These are phyloP conservation scores for Dentipellis sp. DNA, from an alignment of 768 basidiomycete species.

Conservation along the genomic window DNA sequence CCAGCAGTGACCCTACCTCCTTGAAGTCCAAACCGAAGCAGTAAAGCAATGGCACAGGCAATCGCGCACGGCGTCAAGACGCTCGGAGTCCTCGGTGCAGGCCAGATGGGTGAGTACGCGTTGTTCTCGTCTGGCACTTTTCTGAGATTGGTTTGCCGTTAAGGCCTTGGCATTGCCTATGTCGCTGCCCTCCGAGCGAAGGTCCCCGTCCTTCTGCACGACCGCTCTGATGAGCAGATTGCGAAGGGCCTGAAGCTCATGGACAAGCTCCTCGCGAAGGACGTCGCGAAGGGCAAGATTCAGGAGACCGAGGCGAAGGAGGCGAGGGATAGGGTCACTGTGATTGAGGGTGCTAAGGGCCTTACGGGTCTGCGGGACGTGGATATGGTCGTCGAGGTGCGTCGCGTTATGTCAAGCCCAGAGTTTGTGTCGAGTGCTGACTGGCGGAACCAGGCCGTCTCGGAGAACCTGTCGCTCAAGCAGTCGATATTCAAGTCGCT, in stretches of 20 bases:
- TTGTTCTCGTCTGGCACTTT: neutral
- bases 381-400: slow-evolving; percentile 86
- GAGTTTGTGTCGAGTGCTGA: neutral
- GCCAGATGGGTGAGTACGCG: slow-evolving; percentile 53
- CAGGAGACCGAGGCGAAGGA: slow-evolving; percentile 62
- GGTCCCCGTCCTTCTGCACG: slow-evolving; percentile 79
- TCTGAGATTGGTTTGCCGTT: neutral
- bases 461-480: slow-evolving; percentile 77
- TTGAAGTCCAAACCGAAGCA: neutral
- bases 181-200: slow-evolving; percentile 81
- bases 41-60: slow-evolving; percentile 12
- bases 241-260: slow-evolving; percentile 62
- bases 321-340: slow-evolving; percentile 53
- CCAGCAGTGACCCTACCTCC: too few species aligned
- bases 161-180: slow-evolving; percentile 83
- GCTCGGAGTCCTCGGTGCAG: slow-evolving; percentile 73
- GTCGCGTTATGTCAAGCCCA: slow-evolving; percentile 11
- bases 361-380: slow-evolving; percentile 62
- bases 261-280: slow-evolving; percentile 82
- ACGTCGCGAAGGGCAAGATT: slow-evolving; percentile 76
- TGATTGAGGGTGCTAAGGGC: slow-evolving; percentile 41
- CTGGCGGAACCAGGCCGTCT: slow-evolving; percentile 56
- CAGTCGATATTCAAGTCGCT: slow-evolving; percentile 66
- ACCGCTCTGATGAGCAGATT: slow-evolving; percentile 68
- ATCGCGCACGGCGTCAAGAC: slow-evolving; percentile 65